Base-by-base conservation (phyloP, 2,329 filamentous ascomycete genomes). In the Neospermospora avenae region DNA sequence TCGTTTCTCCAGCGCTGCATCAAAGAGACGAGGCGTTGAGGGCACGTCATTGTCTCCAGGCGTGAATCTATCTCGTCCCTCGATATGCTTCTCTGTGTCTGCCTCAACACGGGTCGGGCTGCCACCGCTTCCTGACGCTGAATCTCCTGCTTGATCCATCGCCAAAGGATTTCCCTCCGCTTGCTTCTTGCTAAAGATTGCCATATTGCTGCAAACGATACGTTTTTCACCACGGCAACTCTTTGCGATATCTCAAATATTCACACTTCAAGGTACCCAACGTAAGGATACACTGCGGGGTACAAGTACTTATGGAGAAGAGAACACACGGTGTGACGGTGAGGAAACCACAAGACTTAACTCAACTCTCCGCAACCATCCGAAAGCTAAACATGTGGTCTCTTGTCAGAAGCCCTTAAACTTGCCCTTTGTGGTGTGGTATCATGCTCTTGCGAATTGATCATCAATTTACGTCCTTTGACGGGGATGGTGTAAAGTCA, bases 1-100 rank as follows among this genome's bases (percentile, higher is more conserved):
- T 37, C 73, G 71, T 31, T 70, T 74, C 67, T 86, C 85, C 68
- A 65, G 34, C 8, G 48, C 67, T 11, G 28, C n/a, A 63, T 64
- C 69, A 68, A 34, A 48, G 20, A 56, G 60, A 18, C 14, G 46
- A 28, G 54, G 22, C 18, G 10, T 16, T 44, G 52, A 45, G 13
- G 44, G 28, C 18, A 10, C 34, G 22, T 51, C 28, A 7, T 56
- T 20, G 46, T 42, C 22, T 25, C 41, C 28, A 8, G 10, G 20
- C 20, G 24, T 39, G 4, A 18, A 14, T 11, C 34, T 49, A 1
- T 22, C 49, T 24, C 18, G n/a, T 0, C 54, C 28, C 41, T 48
- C 49, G 22, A 46, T 22, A 4, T 48, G 18, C 34, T 59, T 59
- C 28, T 59, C 57, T 35, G 44, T n/a, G n/a, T 44, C 49, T 14